phyloP scores from a whole-genome alignment of 345 rosid species.

The Kernera saxatilis region DNA sequence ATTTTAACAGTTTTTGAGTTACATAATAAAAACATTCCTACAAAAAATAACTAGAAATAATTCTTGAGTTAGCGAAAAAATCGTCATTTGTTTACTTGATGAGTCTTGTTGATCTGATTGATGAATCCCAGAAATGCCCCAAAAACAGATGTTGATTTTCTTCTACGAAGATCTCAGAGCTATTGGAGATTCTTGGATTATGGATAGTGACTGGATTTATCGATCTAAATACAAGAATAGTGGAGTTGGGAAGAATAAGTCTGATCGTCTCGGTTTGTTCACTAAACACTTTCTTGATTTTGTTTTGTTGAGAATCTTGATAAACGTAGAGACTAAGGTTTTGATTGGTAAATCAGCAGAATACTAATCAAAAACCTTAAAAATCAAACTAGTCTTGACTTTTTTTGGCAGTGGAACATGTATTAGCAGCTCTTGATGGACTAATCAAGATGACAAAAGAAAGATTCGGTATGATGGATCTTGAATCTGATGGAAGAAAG shows the following conservation, averaged over 20 bases:
- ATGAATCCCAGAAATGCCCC: slow-evolving; percentile 29
- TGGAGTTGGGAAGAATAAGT: slow-evolving; percentile 35
- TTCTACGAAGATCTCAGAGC: slow-evolving; percentile 53
- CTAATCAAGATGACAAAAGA: slow-evolving; percentile 47
- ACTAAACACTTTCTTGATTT: not conserved
- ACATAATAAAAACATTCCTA: not conserved
- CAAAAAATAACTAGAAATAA: too few species aligned
- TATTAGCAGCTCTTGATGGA: slow-evolving; percentile 53
- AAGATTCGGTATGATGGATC: slow-evolving; percentile 51
- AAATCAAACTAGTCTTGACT: not conserved
- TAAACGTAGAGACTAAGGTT: not conserved
- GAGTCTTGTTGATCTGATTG: slow-evolving; percentile 31
- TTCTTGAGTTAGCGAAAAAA: slow-evolving; percentile 8
- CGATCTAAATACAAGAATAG: slow-evolving; percentile 36
- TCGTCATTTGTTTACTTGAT: slow-evolving; percentile 8
- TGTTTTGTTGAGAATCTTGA: not conserved
- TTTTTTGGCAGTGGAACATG: slow-evolving; percentile 42
- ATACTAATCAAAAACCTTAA: too few species aligned
- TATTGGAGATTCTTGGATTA: slow-evolving; percentile 67
- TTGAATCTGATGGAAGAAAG: slow-evolving; percentile 33
- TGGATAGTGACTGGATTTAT: slow-evolving; percentile 47
- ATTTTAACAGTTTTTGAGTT: not conserved
- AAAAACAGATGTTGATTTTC: slow-evolving; percentile 50
- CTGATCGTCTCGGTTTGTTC: slow-evolving; percentile 47
- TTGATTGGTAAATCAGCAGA: not conserved